Conservation (phyloP, 345 rosid species). For the Triadica sebifera region DNA sequence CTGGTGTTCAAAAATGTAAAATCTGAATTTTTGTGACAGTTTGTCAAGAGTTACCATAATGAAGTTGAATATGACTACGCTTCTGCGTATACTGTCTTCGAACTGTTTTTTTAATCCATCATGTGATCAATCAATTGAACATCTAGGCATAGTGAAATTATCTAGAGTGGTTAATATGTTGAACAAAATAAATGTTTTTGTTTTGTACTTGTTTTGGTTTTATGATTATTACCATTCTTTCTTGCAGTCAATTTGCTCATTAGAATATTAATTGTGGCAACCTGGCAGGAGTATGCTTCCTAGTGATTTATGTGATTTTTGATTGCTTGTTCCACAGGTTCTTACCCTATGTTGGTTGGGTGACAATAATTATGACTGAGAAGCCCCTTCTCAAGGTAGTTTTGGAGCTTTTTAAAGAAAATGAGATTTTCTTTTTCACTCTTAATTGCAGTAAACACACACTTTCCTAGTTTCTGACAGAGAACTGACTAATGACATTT, state of each 20-base stretch:
- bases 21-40: not conserved
- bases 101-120: not conserved
- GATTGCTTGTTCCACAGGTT: not conserved
- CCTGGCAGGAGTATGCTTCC: not conserved
- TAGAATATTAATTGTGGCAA: not conserved
- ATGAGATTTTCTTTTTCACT: not conserved
- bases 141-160: not conserved
- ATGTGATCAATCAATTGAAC: not conserved
- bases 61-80: not conserved
- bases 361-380: no score
- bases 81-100: not conserved
- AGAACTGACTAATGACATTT: not conserved
- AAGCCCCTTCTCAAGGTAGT: slow-evolving; percentile 78
- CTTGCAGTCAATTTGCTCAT: not conserved
- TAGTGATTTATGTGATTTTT: slow-evolving; percentile 11
- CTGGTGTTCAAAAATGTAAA: not conserved
- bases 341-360: no score
- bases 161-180: not conserved
- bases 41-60: not conserved
- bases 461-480: not conserved
- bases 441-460: no score
- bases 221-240: not conserved
- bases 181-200: not conserved
- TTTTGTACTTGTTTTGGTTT: not conserved
- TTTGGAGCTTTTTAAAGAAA: not conserved